Base-by-base conservation (phyloP, 345 rosid genomes). In the Passiflora organensis region DNA sequence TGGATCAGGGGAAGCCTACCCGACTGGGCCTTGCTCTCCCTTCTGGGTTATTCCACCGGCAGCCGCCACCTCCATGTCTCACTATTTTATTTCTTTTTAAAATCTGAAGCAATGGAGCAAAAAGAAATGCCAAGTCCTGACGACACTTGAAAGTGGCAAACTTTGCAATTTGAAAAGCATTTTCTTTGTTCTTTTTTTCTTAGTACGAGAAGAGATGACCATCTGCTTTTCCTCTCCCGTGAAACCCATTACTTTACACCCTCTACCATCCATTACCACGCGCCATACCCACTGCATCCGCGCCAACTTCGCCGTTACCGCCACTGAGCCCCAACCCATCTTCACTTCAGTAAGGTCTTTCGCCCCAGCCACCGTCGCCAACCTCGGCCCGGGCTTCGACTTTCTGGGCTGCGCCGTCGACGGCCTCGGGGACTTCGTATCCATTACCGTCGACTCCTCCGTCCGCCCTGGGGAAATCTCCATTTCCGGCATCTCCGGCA, bases 371-470 rank as follows among this genome's bases (percentile, higher is more conserved):
- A 91, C 96, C 20, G 83, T 91, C 4, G 96, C 96, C 58, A 91
- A 85, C 60, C 81, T 91, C 13, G 96, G 95, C 34, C 97, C 95
- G 8, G 87, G 97, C 5, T 91, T 85, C 53, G 97, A 91, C 71
- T 85, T 87, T 77, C 74, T 91, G 2, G 97, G 96, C 9, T 82
- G 87, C 59, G 91, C 96, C 54, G 95, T 91, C 38, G 97, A 87
- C 21, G 96, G 96, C 36, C 80, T 85, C 50, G 93, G 93, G 4
- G 89, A 85, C 58, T 62, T 63, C 43, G 89, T 85, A 56, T 56
- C 77, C 22, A 67, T 83, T 61, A 72, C 82, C 32, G 61, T 91
- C 13, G 96, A 91, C 51, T 76, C 87, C 5, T 22, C 75, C 0
- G 94, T 91, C 11, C 80, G 68, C 37, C 86, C 87, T 11, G 91